Conservation (phyloP, 2,329 filamentous ascomycete genomes). For the Fusarium sulawesiense region DNA sequence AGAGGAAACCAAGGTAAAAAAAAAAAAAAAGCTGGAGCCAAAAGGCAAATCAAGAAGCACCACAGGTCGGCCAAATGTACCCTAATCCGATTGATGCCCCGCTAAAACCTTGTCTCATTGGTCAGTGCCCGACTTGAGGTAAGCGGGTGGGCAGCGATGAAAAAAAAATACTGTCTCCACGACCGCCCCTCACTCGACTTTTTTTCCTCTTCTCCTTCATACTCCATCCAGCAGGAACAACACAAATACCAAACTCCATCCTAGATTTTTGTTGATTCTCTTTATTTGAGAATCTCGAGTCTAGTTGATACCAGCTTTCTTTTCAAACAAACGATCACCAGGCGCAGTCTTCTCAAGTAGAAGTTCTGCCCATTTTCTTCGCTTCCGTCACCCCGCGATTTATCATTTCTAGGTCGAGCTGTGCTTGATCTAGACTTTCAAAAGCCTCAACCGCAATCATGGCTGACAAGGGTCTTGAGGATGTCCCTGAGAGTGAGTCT, state of each 20-base stretch:
- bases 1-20: neutral
- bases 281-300: conserved; percentile 60
- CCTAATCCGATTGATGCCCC: conserved; percentile 43
- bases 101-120: conserved; percentile 41
- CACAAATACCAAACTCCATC: conserved; percentile 52
- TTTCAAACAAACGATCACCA: conserved; percentile 39
- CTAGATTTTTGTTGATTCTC: conserved; percentile 58
- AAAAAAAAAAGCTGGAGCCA: neutral
- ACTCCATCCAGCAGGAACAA: conserved; percentile 46
- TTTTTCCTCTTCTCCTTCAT: conserved; percentile 52
- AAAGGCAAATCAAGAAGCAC: conserved; percentile 10
- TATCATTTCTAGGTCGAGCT: conserved; percentile 75
- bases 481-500: conserved; percentile 91
- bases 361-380: conserved; percentile 53
- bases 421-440: conserved; percentile 77
- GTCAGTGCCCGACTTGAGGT: conserved; percentile 42
- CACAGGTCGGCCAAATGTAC: conserved; percentile 38
- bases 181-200: conserved; percentile 54
- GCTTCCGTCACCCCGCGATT: conserved; percentile 52
- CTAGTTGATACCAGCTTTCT: conserved; percentile 55
- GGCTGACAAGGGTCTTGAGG: conserved; percentile 99
- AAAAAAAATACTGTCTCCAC: conserved; percentile 54
- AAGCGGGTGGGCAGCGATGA: conserved; percentile 48
- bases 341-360: conserved; percentile 51
- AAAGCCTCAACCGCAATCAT: conserved; percentile 82